phyloP scores from a whole-genome alignment of 2,329 filamentous ascomycete species.

The Cladophialophora carrionii region DNA sequence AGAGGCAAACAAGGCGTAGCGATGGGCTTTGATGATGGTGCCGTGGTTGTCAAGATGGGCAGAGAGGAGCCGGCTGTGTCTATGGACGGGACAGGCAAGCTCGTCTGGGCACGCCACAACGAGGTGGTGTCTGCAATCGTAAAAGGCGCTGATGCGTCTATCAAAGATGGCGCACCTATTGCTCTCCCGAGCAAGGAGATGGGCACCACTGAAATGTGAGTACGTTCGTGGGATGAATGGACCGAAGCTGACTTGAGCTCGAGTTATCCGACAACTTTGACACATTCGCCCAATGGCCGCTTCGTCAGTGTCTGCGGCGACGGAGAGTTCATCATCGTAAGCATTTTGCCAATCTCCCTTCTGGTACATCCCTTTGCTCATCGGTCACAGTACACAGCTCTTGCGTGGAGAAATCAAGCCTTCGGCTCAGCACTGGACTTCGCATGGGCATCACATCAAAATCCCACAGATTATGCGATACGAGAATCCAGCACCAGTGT shows the following conservation, averaged over 20 bases:
- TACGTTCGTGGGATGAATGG: conserved; percentile 46
- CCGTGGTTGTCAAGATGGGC: conserved; percentile 96
- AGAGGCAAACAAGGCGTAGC: conserved; percentile 92
- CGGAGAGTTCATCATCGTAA: conserved; percentile 88
- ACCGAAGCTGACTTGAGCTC: conserved; percentile 5
- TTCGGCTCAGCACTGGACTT: conserved; percentile 96
- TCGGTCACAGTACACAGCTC: conserved; percentile 70
- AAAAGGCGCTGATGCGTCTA: conserved; percentile 78
- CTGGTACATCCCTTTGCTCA: conserved; percentile 13
- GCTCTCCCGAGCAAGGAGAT: conserved; percentile 89
- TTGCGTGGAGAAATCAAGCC: conserved; percentile 95
- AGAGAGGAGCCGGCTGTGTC: conserved; percentile 96
- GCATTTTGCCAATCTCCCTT: background rate
- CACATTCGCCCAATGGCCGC: conserved; percentile 93
- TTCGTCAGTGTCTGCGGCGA: conserved; percentile 91
- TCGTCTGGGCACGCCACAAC: conserved; percentile 94
- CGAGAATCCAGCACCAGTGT: conserved; percentile 88
- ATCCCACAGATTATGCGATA: conserved; percentile 87
- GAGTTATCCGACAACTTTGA: conserved; percentile 73
- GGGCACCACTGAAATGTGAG: conserved; percentile 86
- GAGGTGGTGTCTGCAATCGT: conserved; percentile 95
- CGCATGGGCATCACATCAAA: conserved; percentile 61
- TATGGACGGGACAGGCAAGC: conserved; percentile 94
- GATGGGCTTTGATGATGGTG: conserved; percentile 95
- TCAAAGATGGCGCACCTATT: conserved; percentile 89